Base-by-base conservation (phyloP, 371 early-diverging fungal genomes). In the Dinochytrium kinnereticum region DNA sequence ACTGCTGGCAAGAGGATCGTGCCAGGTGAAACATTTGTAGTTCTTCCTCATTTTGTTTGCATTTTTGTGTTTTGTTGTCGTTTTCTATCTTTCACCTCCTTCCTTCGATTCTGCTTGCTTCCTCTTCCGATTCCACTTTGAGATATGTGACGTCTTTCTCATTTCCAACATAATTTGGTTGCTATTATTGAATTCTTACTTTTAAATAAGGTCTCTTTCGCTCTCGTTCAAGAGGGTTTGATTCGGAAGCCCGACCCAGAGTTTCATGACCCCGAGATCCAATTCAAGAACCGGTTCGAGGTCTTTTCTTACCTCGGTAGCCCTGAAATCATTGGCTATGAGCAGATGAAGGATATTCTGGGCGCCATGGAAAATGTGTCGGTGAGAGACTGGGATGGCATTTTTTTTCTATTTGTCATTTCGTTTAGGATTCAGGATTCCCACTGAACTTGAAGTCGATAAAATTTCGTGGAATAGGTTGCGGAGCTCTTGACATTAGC, bases 281-380 rank as follows among this genome's bases (percentile, higher is more conserved):
- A 66, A 30, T 66, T 40, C 66, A 66, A 37, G n/a, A 15, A 66
- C 66, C 66, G 66, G 10, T 66, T 66, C 30, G 28, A 66, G 66
- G 34, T 30, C 3, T 44, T 66, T 44, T 26, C 19, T 33, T 30
- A 2, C 19, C 66, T 66, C 28, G 66, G 66, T 15, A 66, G 66
- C 30, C 66, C 66, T 5, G 44, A 3, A 2, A 21, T 44, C 28
- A 37, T 66, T 26, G 15, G 44, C 5, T 66, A 17, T 44, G 44
- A 37, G 38, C 66, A 66, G 66, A 38, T 66, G n/a, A 38, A 40
- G 15, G 66, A 10, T 19, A 44, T 66, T 44, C 2, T 40, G 5
- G 49, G 10, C 19, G 44, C 2, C 17, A 17, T 66, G 15, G 44
- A 40, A 2, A 28, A 24, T 15, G 2, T 44, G 15, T 19, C 38